Conservation (phyloP, 2,329 filamentous ascomycete genomes). For the Tolypocladium inflatum region DNA sequence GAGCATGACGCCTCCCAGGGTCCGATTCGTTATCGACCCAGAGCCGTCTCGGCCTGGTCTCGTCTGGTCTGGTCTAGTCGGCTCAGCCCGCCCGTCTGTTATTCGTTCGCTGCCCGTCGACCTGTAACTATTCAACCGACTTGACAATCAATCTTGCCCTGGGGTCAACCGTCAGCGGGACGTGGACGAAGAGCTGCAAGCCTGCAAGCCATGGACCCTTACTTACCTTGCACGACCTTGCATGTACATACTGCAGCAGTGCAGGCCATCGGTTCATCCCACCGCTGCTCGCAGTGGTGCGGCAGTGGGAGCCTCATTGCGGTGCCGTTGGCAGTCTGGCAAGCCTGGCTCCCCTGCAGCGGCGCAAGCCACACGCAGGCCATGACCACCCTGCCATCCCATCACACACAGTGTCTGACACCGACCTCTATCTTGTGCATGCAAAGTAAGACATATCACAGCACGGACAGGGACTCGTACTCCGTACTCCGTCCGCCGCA, state of each 20-base stretch:
- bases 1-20: background rate
- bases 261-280: background rate
- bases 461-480: background rate
- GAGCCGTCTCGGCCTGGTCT: background rate
- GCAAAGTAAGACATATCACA: background rate
- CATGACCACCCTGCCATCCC: background rate
- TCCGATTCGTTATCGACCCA: background rate
- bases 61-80: background rate
- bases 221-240: no score
- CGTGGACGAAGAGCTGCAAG: background rate
- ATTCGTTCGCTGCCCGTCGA: background rate
- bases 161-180: background rate
- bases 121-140: background rate
- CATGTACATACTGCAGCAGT: background rate
- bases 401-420: background rate
- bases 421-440: background rate
- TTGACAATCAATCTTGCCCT: background rate
- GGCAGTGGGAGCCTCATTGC: background rate
- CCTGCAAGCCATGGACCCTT: background rate
- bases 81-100: background rate
- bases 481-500: background rate
- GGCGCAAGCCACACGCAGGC: background rate
- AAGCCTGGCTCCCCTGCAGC: background rate
- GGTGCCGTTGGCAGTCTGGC: background rate
- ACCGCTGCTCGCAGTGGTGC: background rate